Conservation (phyloP, 805 yeast genomes). For the Cyberlindnera mrakii region DNA sequence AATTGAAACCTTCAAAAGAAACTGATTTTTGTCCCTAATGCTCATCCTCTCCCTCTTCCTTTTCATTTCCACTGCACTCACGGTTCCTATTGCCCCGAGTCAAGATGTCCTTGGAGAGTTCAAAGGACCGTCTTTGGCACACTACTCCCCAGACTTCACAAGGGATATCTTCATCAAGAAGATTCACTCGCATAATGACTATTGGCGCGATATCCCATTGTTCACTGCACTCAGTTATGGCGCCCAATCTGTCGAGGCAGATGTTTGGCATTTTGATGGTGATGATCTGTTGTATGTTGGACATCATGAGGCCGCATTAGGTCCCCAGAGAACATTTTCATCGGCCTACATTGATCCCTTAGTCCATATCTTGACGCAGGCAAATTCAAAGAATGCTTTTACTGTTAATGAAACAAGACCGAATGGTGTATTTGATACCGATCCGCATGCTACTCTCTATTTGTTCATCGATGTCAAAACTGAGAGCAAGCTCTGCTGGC, state of each 20-base stretch:
- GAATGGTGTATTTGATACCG: constrained; percentile 40
- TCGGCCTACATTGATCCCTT: constrained; percentile 54
- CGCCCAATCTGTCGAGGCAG: constrained; percentile 58
- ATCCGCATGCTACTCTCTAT: constrained; percentile 45
- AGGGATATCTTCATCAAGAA: constrained; percentile 25
- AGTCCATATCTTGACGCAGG: constrained; percentile 37
- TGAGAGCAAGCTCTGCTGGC: constrained; percentile 39
- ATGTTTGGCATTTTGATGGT: constrained; percentile 43
- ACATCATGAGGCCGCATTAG: constrained; percentile 48
- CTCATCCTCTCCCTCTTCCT: not conserved
- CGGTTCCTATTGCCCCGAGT: constrained; percentile 8
- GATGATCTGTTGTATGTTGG: constrained; percentile 51
- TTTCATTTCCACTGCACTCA: constrained; percentile 3
- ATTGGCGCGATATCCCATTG: constrained; percentile 58
- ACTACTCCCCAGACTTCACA: constrained; percentile 19
- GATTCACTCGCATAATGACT: constrained; percentile 69
- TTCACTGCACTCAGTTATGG: constrained; percentile 51
- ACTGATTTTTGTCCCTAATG: not conserved
- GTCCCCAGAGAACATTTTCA: constrained; percentile 39
- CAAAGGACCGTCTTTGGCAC: constrained; percentile 10
- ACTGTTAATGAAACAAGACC: constrained; percentile 11
- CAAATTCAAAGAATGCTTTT: constrained; percentile 32
- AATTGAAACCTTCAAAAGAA: not conserved
- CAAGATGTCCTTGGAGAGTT: constrained; percentile 14
- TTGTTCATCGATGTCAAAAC: constrained; percentile 66